Conservation (phyloP, 2,329 filamentous ascomycete species). For the Penicillium sp. region DNA sequence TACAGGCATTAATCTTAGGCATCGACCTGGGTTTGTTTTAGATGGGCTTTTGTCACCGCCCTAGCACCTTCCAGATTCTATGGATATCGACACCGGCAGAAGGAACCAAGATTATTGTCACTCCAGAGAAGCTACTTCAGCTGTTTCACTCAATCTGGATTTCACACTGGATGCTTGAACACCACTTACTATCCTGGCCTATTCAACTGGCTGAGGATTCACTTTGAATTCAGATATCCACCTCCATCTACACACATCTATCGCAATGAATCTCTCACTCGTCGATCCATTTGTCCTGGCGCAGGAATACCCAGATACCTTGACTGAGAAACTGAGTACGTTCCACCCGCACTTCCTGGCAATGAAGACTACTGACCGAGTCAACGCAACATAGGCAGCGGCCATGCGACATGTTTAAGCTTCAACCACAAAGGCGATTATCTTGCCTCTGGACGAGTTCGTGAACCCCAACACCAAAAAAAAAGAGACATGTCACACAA, state of each 20-base stretch:
- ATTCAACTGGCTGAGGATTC: slow-evolving; percentile 23
- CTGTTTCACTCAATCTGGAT: not conserved
- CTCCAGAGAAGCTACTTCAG: not conserved
- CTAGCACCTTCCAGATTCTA: slow-evolving; percentile 2
- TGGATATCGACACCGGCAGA: slow-evolving; percentile 8
- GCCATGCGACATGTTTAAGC: slow-evolving; percentile 67
- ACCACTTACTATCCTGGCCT: slow-evolving; percentile 25
- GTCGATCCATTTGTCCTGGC: slow-evolving; percentile 70
- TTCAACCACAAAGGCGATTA: slow-evolving; percentile 96
- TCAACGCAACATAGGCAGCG: slow-evolving; percentile 49
- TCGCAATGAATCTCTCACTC: slow-evolving; percentile 67
- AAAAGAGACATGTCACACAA: not conserved
- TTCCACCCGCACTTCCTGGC: slow-evolving; percentile 3
- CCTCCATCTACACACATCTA: not conserved
- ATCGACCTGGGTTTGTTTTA: slow-evolving; percentile 4
- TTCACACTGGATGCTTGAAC: slow-evolving; percentile 28
- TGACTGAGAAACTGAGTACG: slow-evolving; percentile 80
- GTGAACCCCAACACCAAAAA: slow-evolving; percentile 15
- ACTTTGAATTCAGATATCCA: not conserved
- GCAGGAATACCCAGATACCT: slow-evolving; percentile 85
- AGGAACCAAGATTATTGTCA: not conserved
- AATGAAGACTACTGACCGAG: slow-evolving; percentile 15
- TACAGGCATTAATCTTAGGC: not conserved
- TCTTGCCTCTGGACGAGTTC: slow-evolving; percentile 83
- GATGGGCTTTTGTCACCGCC: slow-evolving; percentile 12